Evolutionary conservation across 2,329 filamentous ascomycete species (phyloP).

Genomic region (Annulohypoxylon truncatum): DNA sequence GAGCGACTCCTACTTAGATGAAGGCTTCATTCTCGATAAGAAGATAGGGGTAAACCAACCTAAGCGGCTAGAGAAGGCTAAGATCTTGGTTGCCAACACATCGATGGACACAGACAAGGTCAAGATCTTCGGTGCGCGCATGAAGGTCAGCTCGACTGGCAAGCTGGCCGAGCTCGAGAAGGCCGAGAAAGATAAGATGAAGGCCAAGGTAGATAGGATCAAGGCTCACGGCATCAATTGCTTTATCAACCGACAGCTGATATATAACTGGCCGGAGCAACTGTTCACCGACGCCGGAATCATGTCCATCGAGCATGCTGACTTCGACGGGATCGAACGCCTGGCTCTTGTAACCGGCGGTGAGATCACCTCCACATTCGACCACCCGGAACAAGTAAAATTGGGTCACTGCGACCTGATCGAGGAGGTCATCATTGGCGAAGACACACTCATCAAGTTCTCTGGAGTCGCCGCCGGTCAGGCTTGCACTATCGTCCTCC

Average conservation of each 20-base stretch:
- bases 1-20: constrained; percentile 95
- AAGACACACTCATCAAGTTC: constrained; percentile 97
- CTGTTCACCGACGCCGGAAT: constrained; percentile 98
- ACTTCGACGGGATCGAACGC: constrained; percentile 98
- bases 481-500: constrained; percentile 95
- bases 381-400: constrained; percentile 97
- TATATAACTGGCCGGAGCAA: constrained; percentile 99
- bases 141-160: constrained; percentile 95
- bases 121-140: constrained; percentile 97
- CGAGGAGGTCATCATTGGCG: constrained; percentile 97
- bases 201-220: constrained; percentile 98
- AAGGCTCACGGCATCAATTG: constrained; percentile 99
- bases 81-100: constrained; percentile 97
- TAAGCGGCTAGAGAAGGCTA: constrained; percentile 96
- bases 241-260: constrained; percentile 98
- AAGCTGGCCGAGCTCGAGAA: constrained; percentile 99
- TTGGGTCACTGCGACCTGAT: constrained; percentile 95
- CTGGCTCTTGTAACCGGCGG: constrained; percentile 94
- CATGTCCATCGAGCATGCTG: constrained; percentile 97
- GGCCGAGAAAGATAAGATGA: constrained; percentile 99
- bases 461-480: constrained; percentile 93
- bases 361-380: constrained; percentile 97
- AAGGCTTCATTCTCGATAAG: constrained; percentile 99
- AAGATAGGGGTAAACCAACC: constrained; percentile 99
- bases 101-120: constrained; percentile 99